Base-by-base conservation (phyloP, 257 asterid genomes). In the Lantana camara region DNA sequence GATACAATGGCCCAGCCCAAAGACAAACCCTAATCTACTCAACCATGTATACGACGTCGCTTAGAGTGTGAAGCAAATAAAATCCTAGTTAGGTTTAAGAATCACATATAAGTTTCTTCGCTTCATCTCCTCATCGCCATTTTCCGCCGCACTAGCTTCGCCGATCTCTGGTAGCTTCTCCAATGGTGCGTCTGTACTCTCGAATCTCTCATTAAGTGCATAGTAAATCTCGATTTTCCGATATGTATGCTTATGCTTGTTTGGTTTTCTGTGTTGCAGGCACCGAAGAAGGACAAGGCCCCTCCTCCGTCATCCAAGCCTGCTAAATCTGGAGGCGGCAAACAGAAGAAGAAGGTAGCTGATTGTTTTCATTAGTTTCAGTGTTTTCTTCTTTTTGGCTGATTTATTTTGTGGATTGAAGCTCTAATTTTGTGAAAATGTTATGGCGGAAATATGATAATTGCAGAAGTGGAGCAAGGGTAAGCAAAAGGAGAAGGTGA, bases 401-500 rank as follows among this genome's bases (percentile, higher is more conserved):
- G 56, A 34, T 35, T 59, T 35, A 13, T 27, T 32, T 5, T 56
- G 20, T 55, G 51, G 24, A 42, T 16, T 53, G 14, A 42, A 20
- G 21, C 38, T 66, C 32, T 67, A 30, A 67, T 45, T 24, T 51
- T 5, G 20, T 49, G 35, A 5, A 22, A 49, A 4, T 67, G 17
- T 12, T 7, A 38, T 52, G 49, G 35, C n/a, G 20, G 21, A 67
- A 60, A 11, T 53, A 58, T 24, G 5, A 23, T 60, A 11, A 50
- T 20, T 55, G 63, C 75, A 67, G 80, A 78, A 71, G 52, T 73
- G 80, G 83, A 86, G 92, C 84, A 91, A 91, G 86, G 98, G 95
- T 53, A 91, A 88, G 83, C 96, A 88, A 70, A 91, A 91, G 94
- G 98, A 91, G 74, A 91, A 91, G 95, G 98, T 88, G 45, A 91